Base-by-base conservation (phyloP, 208 protist genomes). In the Wallacemonas rigidus region DNA sequence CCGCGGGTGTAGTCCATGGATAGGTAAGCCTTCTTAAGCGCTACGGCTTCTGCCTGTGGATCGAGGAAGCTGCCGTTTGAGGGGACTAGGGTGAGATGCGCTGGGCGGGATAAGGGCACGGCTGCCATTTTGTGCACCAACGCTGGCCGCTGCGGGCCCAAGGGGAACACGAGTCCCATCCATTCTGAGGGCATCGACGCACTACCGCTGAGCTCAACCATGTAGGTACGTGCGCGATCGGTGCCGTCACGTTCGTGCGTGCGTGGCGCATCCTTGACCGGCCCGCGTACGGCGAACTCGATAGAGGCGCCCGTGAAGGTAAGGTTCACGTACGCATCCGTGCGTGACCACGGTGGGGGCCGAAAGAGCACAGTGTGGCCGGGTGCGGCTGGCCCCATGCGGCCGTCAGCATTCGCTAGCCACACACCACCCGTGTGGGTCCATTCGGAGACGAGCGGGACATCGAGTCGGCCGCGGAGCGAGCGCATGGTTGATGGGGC, bases 1-100 rank as follows among this genome's bases (percentile, higher is more conserved):
- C 82, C 82, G 11, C 82, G 70, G 9, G 82, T 87, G 75, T 87
- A 87, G 62, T 87, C 82, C 75, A 87, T 77, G 12, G 81, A 56
- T 8, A 86, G 17, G 40, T 53, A 63, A 6, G 64, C 76, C 1
- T 45, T 43, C 11, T 44, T 57, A 4, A 65, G 17, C 60, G 35
- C 63, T 57, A 75, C 44, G 26, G 26, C 26, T 26, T 0, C 26
- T 26, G 26, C 26, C 26, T 26, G 2, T 65, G 26, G 26, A 12
- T 48, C 35, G 14, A 50, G 6, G 3, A 44, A 11, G 44, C 11
- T 5, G n/a, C 47, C n/a, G 45, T 43, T 26, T 26, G 26, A 26
- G 26, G 26, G 26, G 26, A 26, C 26, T 26, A 26, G 26, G 26
- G 26, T 50, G 50, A 79, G 11, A 2, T 11, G 5, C 26, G 71